Base-by-base conservation (phyloP, 331 rosid species). In the Saraca asoca region DNA sequence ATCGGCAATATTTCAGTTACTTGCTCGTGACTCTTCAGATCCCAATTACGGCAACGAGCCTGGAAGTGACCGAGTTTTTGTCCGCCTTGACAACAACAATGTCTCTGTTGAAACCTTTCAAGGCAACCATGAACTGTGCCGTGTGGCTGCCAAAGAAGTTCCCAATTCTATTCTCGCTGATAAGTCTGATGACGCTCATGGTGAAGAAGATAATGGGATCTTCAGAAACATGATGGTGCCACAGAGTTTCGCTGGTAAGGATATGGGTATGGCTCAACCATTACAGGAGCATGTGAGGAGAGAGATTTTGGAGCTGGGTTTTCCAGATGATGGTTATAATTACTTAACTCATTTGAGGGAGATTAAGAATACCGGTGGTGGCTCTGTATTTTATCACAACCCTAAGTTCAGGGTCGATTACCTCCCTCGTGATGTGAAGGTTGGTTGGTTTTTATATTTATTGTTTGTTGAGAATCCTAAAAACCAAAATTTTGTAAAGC, bases 301-400 rank as follows among this genome's bases (percentile, higher is more conserved):
- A 72, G 88, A 94, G 79, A 88, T 90, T 81, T 66, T 94, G 62
- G 97, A 81, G 45, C 81, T 94, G 13, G 97, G 98, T 59, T 86
- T 86, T 75, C 98, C 97, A 0, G 96, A 90, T 37, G 98, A 94
- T 48, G 95, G 98, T 49, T 94, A 90, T 62, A 90, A 94, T 74
- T 94, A 94, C 79, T 76, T 94, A 71, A 60, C 3, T 16, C 98
- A 90, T 61, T 29, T 94, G 84, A 69, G 95, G 69, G 94, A 93
- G 51, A 93, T 90, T 44, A 85, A 75, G 80, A 88, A 86, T 44
- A 34, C 83, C 12, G 98, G 98, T 12, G 95, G 83, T 14, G 96
- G 96, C 51, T 80, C 97, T 0, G 64, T 81, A 0, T 90, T 76
- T 69, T 88, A 81, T 75, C 60, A 82, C 7, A 93, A 87, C 49